These are phyloP conservation scores for Plasmodium coatneyi DNA, from an alignment of 169 alveolate genomes.

Conservation along the genomic window DNA sequence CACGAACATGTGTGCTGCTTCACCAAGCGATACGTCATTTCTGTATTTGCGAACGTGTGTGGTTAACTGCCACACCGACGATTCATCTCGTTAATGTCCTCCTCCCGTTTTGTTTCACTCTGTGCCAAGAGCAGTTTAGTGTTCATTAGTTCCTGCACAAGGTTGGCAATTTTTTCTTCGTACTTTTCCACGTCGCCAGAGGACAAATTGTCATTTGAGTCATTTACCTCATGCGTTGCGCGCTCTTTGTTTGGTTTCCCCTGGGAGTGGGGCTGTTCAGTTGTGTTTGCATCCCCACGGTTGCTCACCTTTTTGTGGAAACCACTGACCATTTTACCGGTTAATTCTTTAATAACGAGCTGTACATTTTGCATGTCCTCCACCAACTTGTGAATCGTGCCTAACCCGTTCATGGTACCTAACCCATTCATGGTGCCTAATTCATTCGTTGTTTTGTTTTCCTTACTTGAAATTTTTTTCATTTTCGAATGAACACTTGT, in stretches of 20 bases:
- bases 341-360: neutral
- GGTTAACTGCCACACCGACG: neutral
- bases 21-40: neutral
- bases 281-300: neutral
- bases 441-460: too few species aligned
- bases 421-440: neutral
- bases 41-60: neutral
- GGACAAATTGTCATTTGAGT: neutral
- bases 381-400: neutral
- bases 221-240: neutral
- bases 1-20: neutral
- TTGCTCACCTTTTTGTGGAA: neutral
- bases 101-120: constrained; percentile 35
- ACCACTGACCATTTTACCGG: neutral
- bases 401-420: neutral
- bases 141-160: constrained; percentile 12
- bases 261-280: neutral
- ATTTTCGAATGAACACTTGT: neutral
- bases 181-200: neutral
- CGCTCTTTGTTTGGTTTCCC: neutral
- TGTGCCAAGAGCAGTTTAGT: constrained; percentile 30
- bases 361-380: neutral
- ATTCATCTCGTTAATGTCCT: constrained; percentile 29
- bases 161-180: neutral
- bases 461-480: neutral